Base-by-base conservation (phyloP, 306 rosid species). In the Glycine latifolia region DNA sequence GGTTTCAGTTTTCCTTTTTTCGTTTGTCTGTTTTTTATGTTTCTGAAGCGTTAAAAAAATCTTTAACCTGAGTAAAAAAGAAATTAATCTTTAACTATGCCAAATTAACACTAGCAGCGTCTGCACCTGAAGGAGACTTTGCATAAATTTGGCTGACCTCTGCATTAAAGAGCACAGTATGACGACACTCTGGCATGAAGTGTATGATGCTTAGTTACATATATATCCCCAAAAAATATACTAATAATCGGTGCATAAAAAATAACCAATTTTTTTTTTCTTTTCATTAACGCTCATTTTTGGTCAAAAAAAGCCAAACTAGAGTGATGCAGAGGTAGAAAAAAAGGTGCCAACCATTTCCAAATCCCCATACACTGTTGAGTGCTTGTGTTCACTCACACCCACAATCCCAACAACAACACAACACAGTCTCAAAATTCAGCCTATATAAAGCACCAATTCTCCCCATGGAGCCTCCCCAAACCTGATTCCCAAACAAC, bases 391-490 rank as follows among this genome's bases (percentile, higher is more conserved):
- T 15, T 59, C 8, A 58, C 65, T 37, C 53, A 52, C 53, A 49
- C 6, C 31, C 60, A 49, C 26, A 69, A 47, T 17, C 4, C 43
- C 15, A 48, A 6, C 47, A 33, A 0, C 17, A 52, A 4, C 59
- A 53, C 60, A 15, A 20, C 20, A 15, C 31, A 69, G 46, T 69
- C 49, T 31, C 35, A 69, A 0, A 35, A 13, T 62, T 41, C n/a
- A 39, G 14, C 71, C 78, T 80, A 80, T 72, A 80, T 62, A 80
- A 80, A 50, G 0, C 79, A 62, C 20, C 43, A 37, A 16, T 15
- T 2, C 53, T 67, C 10, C 55, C 4, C 6, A 26, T 12, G 9
- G 13, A 68, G 4, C 9, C 10, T 79, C 60, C 12, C 2, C 70
- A 72, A 72, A 61, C 37, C 2, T 35, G 50, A 54, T 7, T 4